Evolutionary conservation across 441 rosid genomes (phyloP), one percentile per base, ranked within the genome.

Genomic region (Codiaeum variegatum): DNA sequence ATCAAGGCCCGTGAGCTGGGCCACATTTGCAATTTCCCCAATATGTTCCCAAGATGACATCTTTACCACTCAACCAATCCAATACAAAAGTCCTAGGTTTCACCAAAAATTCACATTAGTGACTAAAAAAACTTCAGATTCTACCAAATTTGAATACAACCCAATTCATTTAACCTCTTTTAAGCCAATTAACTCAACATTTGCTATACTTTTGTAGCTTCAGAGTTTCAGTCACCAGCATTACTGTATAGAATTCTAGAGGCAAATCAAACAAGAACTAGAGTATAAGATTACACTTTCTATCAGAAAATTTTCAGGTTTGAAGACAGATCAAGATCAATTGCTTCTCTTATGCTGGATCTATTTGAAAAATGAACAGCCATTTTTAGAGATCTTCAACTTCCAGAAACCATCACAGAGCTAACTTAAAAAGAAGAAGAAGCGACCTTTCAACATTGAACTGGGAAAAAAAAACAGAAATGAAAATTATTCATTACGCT

Each of bases 1-100:
- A 76, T 94, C 98, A 19, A 92, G 56, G 7, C 98, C 98, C 5
- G 90, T 77, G 10, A 94, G 88, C 68, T 94, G 98, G 64, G 88
- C 97, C 36, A 92, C 75, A 61, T 79, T 89, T 6, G 94, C 97
- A 40, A 91, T 67, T 65, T 89, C 97, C 68, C 98, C 98, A 28
- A 92, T 47, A 72, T 87, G 81, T 1, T 87, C 97, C 98, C 98
- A 94, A 49, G 84, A 75, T 15, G 86, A 71, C 98, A 94, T 93
- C 76, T 36, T 78, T 71, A 46, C 70, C 51, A 1, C 77, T 47
- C 44, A 62, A 66, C 13, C 21, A 75, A 83, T 42, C 67, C 60
- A 56, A 62, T 21, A n/a, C 54, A 59, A 59, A 23, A 72, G 51
- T 59, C 77, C 80, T 69, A 75, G 10, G 55, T 51, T 29, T 28